Conservation (phyloP, 2,329 filamentous ascomycete species). For the Pseudogymnoascus sp. region DNA sequence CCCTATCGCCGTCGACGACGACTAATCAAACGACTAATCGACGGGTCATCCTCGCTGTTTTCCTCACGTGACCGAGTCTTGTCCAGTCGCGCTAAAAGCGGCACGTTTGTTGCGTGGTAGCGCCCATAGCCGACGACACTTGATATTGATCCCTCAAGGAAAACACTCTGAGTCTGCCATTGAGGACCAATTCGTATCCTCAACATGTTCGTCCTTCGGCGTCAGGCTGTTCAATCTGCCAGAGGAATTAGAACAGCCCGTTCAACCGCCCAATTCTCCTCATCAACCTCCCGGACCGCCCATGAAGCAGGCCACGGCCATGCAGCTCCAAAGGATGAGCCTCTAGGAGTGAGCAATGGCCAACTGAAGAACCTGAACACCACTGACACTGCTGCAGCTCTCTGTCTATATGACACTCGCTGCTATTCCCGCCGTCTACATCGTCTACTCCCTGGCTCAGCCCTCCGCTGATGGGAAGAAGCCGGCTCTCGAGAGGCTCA, state of each 20-base stretch:
- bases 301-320: slow-evolving; percentile 28
- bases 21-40: slow-evolving; percentile 3
- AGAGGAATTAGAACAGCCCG: slow-evolving; percentile 18
- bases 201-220: slow-evolving; percentile 25
- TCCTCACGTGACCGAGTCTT: not conserved
- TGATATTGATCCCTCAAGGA: slow-evolving; percentile 3
- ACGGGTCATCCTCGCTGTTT: not conserved
- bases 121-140: slow-evolving; percentile 8
- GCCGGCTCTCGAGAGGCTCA: slow-evolving; percentile 39
- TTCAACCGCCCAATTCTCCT: slow-evolving; percentile 9
- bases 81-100: slow-evolving; percentile 3
- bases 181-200: slow-evolving; percentile 7
- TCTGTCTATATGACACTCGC: slow-evolving; percentile 41
- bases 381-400: slow-evolving; percentile 28
- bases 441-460: slow-evolving; percentile 38
- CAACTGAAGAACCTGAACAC: not conserved
- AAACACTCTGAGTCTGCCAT: not conserved
- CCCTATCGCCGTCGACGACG: not conserved
- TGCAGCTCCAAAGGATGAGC: slow-evolving; percentile 36
- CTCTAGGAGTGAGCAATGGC: slow-evolving; percentile 37
- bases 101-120: slow-evolving; percentile 8
- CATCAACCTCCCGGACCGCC: slow-evolving; percentile 10
- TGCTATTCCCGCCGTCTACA: slow-evolving; percentile 36
- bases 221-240: slow-evolving; percentile 26
- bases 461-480: slow-evolving; percentile 30